Evolutionary conservation across 805 yeast genomes (phyloP).

Genomic region (Lipomyces sp.): DNA sequence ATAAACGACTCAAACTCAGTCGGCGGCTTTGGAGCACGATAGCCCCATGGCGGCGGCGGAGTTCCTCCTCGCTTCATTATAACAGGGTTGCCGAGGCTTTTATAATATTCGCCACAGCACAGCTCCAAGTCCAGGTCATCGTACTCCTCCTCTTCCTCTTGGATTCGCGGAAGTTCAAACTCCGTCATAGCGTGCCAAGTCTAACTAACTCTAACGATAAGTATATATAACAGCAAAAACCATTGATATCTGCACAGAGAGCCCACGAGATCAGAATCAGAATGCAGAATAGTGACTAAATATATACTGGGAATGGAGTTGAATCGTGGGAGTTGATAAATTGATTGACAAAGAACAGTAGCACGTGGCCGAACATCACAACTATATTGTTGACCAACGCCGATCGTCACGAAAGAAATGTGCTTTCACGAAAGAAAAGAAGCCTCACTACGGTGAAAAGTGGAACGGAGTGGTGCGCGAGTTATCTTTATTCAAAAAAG

Average conservation of each 20-base stretch:
- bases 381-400: background rate
- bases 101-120: background rate
- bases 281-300: background rate
- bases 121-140: background rate
- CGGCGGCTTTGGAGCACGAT: background rate
- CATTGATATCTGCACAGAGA: background rate
- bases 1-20: background rate
- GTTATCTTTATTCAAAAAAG: no score
- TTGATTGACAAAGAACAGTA: background rate
- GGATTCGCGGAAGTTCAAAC: background rate
- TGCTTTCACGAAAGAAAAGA: no score
- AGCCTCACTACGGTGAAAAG: background rate
- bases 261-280: background rate
- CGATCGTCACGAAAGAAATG: background rate
- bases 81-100: background rate
- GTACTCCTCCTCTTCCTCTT: constrained; percentile 2
- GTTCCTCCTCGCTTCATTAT: background rate
- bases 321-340: background rate
- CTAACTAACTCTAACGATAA: background rate
- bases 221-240: no score
- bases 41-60: background rate
- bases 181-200: background rate
- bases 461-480: background rate
- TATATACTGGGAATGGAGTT: background rate
- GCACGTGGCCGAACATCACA: background rate